Conservation (phyloP, 805 yeast species). For the Novakomyces olei region DNA sequence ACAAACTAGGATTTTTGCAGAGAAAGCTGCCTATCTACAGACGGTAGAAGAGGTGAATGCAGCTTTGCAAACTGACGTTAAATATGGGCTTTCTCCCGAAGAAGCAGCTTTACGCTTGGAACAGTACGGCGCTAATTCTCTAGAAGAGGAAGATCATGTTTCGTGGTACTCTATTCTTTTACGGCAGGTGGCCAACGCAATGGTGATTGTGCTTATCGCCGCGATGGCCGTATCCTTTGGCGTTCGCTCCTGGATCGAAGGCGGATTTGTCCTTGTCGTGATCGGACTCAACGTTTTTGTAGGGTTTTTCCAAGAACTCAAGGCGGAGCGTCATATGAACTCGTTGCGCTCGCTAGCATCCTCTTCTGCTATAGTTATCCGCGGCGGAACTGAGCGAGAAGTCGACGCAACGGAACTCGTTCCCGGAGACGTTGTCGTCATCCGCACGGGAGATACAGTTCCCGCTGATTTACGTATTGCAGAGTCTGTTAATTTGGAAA, state of each 20-base stretch:
- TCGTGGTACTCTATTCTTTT: slow-evolving; percentile 33
- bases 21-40: not conserved
- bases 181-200: slow-evolving; percentile 54
- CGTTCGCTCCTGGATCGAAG: slow-evolving; percentile 58
- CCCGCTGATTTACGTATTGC: slow-evolving; percentile 52
- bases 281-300: slow-evolving; percentile 39
- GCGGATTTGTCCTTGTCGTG: slow-evolving; percentile 57
- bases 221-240: slow-evolving; percentile 36
- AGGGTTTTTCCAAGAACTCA: slow-evolving; percentile 48
- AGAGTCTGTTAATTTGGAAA: slow-evolving; percentile 39
- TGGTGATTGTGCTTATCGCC: slow-evolving; percentile 34
- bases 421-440: slow-evolving; percentile 47
- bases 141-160: slow-evolving; percentile 38
- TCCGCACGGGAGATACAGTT: slow-evolving; percentile 49
- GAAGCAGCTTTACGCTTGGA: slow-evolving; percentile 15
- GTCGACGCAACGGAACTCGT: slow-evolving; percentile 43
- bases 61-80: not conserved
- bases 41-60: not conserved
- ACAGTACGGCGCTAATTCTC: slow-evolving; percentile 33
- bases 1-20: no score
- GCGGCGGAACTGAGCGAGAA: slow-evolving; percentile 35
- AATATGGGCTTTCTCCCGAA: slow-evolving; percentile 25
- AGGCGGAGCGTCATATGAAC: slow-evolving; percentile 63
- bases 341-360: slow-evolving; percentile 44
- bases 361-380: slow-evolving; percentile 44